A percentile compares a stretch with the other conserved stretches of the same genome.
Conservation (phyloP, 1,139 yeast genomes). For the Kurtzmaniella quercitrusa region DNA sequence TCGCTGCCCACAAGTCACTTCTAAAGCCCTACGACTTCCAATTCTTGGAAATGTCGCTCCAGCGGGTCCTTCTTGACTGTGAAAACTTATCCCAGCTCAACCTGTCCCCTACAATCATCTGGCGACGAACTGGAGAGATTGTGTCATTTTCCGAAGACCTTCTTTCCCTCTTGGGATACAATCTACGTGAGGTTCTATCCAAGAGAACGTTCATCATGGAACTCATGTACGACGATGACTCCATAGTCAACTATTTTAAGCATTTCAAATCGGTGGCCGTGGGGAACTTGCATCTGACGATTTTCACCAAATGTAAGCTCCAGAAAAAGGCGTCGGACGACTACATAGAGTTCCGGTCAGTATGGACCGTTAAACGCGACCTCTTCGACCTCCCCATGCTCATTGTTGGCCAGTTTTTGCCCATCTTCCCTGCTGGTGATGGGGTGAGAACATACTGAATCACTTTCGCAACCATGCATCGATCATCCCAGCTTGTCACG, state of each 20-base stretch:
- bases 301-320: slow-evolving; percentile 45
- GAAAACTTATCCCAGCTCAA: slow-evolving; percentile 55
- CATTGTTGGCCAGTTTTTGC: slow-evolving; percentile 43
- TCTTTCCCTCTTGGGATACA: slow-evolving; percentile 57
- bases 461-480: neutral
- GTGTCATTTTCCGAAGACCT: slow-evolving; percentile 68
- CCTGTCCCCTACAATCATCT: slow-evolving; percentile 67
- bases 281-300: slow-evolving; percentile 47
- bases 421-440: slow-evolving; percentile 41
- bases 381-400: slow-evolving; percentile 80
- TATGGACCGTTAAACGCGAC: slow-evolving; percentile 74
- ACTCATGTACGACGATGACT: slow-evolving; percentile 46
- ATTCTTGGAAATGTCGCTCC: slow-evolving; percentile 65
- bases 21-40: slow-evolving; percentile 60
- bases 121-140: slow-evolving; percentile 77
- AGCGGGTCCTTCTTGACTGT: slow-evolving; percentile 62
- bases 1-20: slow-evolving; percentile 64
- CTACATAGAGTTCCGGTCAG: slow-evolving; percentile 50
- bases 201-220: slow-evolving; percentile 52
- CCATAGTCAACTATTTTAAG: slow-evolving; percentile 40
- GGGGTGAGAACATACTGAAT: slow-evolving; percentile 29
- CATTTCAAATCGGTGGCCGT: slow-evolving; percentile 48
- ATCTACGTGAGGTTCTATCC: slow-evolving; percentile 42
- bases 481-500: neutral
- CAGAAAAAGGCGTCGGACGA: slow-evolving; percentile 23